Evolutionary conservation across 1,284 basidiomycete genomes (phyloP), one percentile per base, ranked within the genome.

Genomic region (Trametes pubescens): DNA sequence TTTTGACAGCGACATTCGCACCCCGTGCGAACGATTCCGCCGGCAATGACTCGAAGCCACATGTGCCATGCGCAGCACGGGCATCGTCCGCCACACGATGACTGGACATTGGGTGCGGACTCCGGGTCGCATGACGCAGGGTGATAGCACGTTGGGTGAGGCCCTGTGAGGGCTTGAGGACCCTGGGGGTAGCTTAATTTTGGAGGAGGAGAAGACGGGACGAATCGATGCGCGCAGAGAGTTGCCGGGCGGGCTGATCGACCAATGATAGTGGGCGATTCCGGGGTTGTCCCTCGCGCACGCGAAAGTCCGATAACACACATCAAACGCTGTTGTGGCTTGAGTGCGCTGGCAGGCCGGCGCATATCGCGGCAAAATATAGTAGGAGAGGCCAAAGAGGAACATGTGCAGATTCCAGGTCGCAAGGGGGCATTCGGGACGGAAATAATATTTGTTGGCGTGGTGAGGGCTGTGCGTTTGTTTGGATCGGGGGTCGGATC

Each of bases 401-500:
- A 46, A 37, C 22, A 58, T 40, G 26, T 16, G 26, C 10, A 21
- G 14, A 52, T 57, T 60, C 44, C 52, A 49, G 57, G 34, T 37
- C 38, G 21, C n/a, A 47, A 51, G 60, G 60, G 60, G 38, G 22
- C 11, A 34, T 57, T 62, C 22, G 60, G 14, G 57, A 51, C 34
- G 48, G 57, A 53, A 38, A 59, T 49, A 48, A 54, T 43, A 35
- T 47, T 6, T 62, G 53, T 55, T 57, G 64, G 35, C 47, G 48
- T 51, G 54, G 37, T 43, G 44, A 68, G 32, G 62, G 67, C 64
- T 66, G 67, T 66, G 67, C 65, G 67, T 65, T 69, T 72, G 70
- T 70, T 57, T 63, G 59, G 59, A 69, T 68, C 67, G 71, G 68
- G 66, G 57, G 70, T 71, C 71, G 72, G 72, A 73, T 72, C 71